phyloP scores from a whole-genome alignment of 352 stramenopile genomes.

The Hyaloperonospora brassicae region DNA sequence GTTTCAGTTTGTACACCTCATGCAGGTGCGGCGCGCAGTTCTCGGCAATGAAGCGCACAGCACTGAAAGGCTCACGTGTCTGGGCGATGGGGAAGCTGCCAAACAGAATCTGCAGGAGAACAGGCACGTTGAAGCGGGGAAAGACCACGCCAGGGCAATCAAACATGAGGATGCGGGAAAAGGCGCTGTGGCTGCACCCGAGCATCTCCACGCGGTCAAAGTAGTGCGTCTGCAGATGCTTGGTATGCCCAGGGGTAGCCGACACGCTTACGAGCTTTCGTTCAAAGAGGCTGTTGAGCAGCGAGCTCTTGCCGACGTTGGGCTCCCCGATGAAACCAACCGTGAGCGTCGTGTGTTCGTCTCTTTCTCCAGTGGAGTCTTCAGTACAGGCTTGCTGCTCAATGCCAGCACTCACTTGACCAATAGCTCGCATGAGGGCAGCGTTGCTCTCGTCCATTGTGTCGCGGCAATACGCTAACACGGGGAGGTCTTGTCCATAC shows the following conservation, averaged over 20 bases:
- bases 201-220: constrained; percentile 55
- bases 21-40: constrained; percentile 65
- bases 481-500: constrained; percentile 84
- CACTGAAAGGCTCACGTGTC: constrained; percentile 79
- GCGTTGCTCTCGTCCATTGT: constrained; percentile 44
- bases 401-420: constrained; percentile 17
- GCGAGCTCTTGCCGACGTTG: constrained; percentile 91
- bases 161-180: constrained; percentile 51
- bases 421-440: constrained; percentile 36
- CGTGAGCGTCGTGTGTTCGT: constrained; percentile 88
- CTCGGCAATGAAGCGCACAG: constrained; percentile 79
- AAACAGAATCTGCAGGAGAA: constrained; percentile 72
- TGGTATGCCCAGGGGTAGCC: constrained; percentile 68
- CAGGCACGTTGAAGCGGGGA: constrained; percentile 57
- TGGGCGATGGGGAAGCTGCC: constrained; percentile 80
- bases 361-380: constrained; percentile 61
- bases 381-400: constrained; percentile 25
- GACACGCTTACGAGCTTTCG: constrained; percentile 78
- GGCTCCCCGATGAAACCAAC: constrained; percentile 96
- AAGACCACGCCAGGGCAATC: constrained; percentile 81
- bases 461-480: constrained; percentile 65
- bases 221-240: constrained; percentile 78
- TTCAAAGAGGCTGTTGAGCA: constrained; percentile 88
- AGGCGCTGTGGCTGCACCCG: constrained; percentile 16
- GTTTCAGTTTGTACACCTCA: constrained; percentile 74